Percentiles rank a stretch among this genome's conserved stretches.
phyloP scores from a whole-genome alignment of 2,329 filamentous ascomycete species.

The Epichloe elymi region DNA sequence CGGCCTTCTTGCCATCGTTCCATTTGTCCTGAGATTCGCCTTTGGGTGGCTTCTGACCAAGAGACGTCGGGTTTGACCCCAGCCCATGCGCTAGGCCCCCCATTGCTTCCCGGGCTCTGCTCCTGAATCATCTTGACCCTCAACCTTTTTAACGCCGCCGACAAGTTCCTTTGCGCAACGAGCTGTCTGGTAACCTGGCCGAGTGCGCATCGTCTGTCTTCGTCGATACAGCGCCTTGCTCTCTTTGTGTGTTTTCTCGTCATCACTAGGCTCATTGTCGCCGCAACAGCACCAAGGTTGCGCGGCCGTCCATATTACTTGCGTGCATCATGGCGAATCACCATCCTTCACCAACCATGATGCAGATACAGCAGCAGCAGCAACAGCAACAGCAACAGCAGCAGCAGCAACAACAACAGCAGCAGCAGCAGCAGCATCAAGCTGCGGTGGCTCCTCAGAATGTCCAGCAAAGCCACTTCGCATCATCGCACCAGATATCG shows the following conservation, averaged over 20 bases:
- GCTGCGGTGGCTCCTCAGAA: conserved; percentile 44
- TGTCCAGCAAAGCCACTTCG: conserved; percentile 43
- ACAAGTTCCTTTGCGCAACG: neutral
- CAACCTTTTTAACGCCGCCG: neutral
- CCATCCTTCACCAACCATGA: conserved; percentile 69
- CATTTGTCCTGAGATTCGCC: neutral
- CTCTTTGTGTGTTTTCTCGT: neutral
- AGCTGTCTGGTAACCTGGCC: neutral
- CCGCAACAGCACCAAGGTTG: neutral
- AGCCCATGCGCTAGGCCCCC: conserved; percentile 4
- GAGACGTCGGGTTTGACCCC: conserved; percentile 3
- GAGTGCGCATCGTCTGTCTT: neutral
- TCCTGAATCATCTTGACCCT: neutral
- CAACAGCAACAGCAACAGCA: conserved; percentile 35
- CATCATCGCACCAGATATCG: conserved; percentile 61
- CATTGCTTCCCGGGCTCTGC: neutral
- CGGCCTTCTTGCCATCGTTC: conserved; percentile 2
- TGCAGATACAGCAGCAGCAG: conserved; percentile 45
- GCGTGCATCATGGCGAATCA: conserved; percentile 54
- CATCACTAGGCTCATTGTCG: neutral
- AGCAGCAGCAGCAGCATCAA: conserved; percentile 42
- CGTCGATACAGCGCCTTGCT: neutral
- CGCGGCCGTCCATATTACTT: neutral
- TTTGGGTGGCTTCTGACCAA: neutral
- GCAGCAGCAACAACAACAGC: conserved; percentile 29